Conservation (phyloP, 345 rosid genomes). For the Raphanus sativus region DNA sequence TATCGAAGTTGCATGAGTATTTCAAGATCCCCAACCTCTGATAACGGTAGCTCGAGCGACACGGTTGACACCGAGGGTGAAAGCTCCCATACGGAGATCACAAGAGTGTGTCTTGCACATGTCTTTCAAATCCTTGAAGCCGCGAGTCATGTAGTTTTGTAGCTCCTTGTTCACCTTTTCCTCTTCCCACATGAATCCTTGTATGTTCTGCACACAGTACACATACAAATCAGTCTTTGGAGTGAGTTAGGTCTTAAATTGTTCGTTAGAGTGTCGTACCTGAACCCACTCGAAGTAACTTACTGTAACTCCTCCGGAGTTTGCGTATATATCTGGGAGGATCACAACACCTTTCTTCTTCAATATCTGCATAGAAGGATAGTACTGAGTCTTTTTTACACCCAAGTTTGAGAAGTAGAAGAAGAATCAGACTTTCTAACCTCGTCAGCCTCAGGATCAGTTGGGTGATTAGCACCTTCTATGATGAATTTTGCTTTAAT, state of each 20-base stretch:
- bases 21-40: constrained; percentile 89
- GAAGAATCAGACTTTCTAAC: constrained; percentile 35
- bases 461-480: constrained; percentile 97
- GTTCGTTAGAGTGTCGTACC: constrained; percentile 43
- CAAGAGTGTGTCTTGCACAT: constrained; percentile 45
- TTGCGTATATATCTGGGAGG: constrained; percentile 94
- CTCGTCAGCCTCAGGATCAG: constrained; percentile 98
- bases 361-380: constrained; percentile 52
- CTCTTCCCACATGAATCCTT: neutral
- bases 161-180: constrained; percentile 56
- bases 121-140: constrained; percentile 68
- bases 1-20: neutral
- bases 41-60: constrained; percentile 88
- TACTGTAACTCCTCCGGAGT: constrained; percentile 96
- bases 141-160: constrained; percentile 71
- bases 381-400: neutral
- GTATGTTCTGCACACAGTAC: neutral
- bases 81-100: constrained; percentile 97
- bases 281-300: constrained; percentile 99
- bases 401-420: neutral
- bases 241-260: neutral
- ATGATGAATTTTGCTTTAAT: constrained; percentile 84
- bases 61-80: constrained; percentile 92
- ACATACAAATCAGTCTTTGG: neutral
- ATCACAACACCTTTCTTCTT: constrained; percentile 83